A percentile compares a stretch with the other conserved stretches of the same genome.
Conservation (phyloP, 169 alveolate species). For the Plasmodium adleri region DNA sequence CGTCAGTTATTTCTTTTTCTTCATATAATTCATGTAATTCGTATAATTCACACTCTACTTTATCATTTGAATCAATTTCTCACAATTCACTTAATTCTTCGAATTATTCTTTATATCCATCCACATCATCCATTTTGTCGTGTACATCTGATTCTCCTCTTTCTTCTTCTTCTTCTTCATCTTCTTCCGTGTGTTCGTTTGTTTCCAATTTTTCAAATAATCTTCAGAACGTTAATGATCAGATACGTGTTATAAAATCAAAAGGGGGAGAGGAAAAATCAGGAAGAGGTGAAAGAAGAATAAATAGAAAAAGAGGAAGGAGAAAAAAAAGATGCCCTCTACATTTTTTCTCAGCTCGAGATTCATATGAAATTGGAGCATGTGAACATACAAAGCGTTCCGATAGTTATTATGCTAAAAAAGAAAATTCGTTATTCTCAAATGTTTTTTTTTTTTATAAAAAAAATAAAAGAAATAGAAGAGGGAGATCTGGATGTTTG, state of each 20-base stretch:
- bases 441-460: background rate
- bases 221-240: background rate
- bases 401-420: background rate
- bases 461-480: slow-evolving; percentile 4
- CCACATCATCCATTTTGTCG: slow-evolving; percentile 2
- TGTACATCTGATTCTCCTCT: slow-evolving; percentile 10
- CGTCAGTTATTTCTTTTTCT: slow-evolving; percentile 6
- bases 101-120: slow-evolving; percentile 5
- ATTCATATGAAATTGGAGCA: background rate
- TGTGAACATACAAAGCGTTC: background rate
- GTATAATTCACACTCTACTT: background rate
- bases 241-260: background rate
- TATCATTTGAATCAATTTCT: slow-evolving; percentile 1
- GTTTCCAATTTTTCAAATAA: background rate
- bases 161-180: slow-evolving; percentile 38
- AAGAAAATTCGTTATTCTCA: background rate
- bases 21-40: slow-evolving; percentile 1
- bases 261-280: background rate
- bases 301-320: background rate
- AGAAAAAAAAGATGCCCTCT: slow-evolving; percentile 28
- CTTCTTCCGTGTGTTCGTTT: slow-evolving; percentile 15
- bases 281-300: background rate
- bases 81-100: too few relatives aligned
- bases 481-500: background rate
- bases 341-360: slow-evolving; percentile 9